phyloP scores from a whole-genome alignment of 2,329 filamentous ascomycete species.

The Talaromyces piceae region DNA sequence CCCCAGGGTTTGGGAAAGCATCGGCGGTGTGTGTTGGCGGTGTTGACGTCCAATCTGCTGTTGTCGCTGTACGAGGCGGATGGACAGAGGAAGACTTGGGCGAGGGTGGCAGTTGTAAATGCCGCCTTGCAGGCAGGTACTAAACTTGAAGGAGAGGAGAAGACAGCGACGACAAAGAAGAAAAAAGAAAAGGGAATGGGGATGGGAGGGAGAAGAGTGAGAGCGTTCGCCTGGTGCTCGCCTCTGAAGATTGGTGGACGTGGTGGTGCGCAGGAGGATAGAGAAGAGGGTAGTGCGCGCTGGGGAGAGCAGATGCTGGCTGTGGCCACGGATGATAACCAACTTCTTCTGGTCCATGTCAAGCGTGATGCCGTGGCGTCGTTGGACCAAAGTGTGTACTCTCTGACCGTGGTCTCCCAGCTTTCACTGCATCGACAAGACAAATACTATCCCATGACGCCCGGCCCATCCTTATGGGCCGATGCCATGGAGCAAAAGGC shows the following conservation, averaged over 20 bases:
- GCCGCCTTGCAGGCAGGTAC: conserved; percentile 38
- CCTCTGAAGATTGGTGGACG: conserved; percentile 16
- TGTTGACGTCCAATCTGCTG: conserved; percentile 50
- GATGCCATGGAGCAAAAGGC: conserved; percentile 18
- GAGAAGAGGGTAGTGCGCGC: conserved; percentile 12
- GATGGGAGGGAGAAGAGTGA: conserved; percentile 27
- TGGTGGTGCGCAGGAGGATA: neutral
- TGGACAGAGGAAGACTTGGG: conserved; percentile 44
- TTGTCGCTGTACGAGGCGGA: conserved; percentile 50
- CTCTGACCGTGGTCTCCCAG: conserved; percentile 21
- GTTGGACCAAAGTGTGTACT: conserved; percentile 12
- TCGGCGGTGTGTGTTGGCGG: conserved; percentile 46
- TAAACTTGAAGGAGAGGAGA: conserved; percentile 5
- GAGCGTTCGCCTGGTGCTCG: conserved; percentile 37
- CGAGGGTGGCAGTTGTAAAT: conserved; percentile 48
- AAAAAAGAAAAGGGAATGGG: conserved; percentile 8
- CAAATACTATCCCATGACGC: conserved; percentile 13
- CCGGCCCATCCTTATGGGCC: conserved; percentile 24
- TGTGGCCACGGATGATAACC: conserved; percentile 33
- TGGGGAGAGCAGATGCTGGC: conserved; percentile 31
- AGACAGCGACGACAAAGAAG: too few relatives aligned
- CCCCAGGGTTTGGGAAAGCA: conserved; percentile 49
- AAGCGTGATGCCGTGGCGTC: conserved; percentile 11
- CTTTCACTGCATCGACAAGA: conserved; percentile 13
- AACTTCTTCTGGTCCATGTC: conserved; percentile 26